Evolutionary conservation across 148 eudicot genomes (phyloP).

Genomic region (Fallopia convolvulus): DNA sequence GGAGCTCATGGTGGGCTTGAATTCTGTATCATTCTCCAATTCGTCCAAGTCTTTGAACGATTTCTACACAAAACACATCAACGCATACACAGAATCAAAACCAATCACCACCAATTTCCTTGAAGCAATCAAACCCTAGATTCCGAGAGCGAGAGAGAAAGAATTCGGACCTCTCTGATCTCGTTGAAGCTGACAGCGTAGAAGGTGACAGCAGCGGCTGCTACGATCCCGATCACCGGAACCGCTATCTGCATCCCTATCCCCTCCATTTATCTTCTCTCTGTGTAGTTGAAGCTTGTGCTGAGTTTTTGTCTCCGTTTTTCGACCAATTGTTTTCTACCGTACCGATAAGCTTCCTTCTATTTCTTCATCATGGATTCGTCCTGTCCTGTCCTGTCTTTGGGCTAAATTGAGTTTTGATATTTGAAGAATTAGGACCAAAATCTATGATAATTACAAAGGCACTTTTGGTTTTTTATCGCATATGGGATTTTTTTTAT

Average conservation of each 20-base stretch:
- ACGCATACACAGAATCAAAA: background rate
- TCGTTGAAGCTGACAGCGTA: conserved; percentile 16
- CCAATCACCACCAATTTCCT: background rate
- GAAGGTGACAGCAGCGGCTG: conserved; percentile 12
- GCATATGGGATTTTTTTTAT: no score
- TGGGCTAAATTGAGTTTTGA: background rate
- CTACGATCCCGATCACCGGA: conserved; percentile 14
- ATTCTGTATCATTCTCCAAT: background rate
- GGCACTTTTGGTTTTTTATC: no score
- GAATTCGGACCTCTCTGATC: conserved; percentile 12
- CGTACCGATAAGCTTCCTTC: background rate
- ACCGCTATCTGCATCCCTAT: conserved; percentile 10
- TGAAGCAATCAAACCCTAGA: background rate
- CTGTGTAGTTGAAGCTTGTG: background rate
- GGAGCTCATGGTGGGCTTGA: background rate
- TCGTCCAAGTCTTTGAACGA: background rate
- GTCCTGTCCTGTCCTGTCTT: background rate
- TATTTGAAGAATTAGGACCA: background rate
- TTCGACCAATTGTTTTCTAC: background rate
- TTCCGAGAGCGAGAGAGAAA: background rate
- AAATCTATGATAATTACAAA: background rate
- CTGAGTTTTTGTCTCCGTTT: background rate
- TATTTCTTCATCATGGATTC: background rate
- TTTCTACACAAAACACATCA: background rate
- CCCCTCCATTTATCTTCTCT: background rate